Percentiles rank a stretch among this genome's conserved stretches.
Conservation (phyloP, 129 eudicot genomes). For the Sambucus nigra region DNA sequence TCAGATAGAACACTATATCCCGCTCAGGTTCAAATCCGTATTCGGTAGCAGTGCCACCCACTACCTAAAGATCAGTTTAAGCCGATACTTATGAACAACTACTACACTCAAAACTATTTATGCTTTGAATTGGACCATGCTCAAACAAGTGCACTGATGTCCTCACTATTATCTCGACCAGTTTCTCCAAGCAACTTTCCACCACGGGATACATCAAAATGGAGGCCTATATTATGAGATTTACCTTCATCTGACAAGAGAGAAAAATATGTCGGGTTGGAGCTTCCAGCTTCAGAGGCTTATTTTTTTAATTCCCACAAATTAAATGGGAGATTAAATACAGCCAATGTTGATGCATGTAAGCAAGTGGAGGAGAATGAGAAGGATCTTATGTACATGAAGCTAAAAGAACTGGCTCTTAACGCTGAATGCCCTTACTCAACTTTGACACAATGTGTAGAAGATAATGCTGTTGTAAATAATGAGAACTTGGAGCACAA, state of each 20-base stretch:
- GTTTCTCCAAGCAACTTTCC: constrained; percentile 28
- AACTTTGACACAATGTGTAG: constrained; percentile 8
- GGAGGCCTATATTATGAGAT: background rate
- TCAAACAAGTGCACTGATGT: constrained; percentile 41
- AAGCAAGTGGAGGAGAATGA: constrained; percentile 19
- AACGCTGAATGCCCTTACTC: constrained; percentile 18
- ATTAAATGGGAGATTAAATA: constrained; percentile 18
- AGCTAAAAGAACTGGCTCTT: constrained; percentile 45
- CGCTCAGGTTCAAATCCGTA: constrained; percentile 78
- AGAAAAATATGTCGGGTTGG: constrained; percentile 18
- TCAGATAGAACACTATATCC: constrained; percentile 55
- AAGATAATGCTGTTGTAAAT: constrained; percentile 14
- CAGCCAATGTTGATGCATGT: constrained; percentile 9
- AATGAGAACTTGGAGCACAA: constrained; percentile 16
- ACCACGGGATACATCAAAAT: constrained; percentile 17
- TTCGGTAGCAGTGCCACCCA: constrained; percentile 40
- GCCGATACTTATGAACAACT: constrained; percentile 59
- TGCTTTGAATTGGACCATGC: constrained; percentile 88
- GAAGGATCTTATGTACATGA: constrained; percentile 44
- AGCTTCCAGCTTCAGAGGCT: constrained; percentile 11
- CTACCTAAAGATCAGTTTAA: constrained; percentile 48
- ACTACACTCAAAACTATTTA: constrained; percentile 36
- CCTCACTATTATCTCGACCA: constrained; percentile 38
- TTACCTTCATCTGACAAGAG: constrained; percentile 8
- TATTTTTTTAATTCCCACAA: constrained; percentile 11